Evolutionary conservation across 1,284 basidiomycete genomes (phyloP), one percentile per base, ranked within the genome.

Genomic region (Pseudozyma thailandica): DNA sequence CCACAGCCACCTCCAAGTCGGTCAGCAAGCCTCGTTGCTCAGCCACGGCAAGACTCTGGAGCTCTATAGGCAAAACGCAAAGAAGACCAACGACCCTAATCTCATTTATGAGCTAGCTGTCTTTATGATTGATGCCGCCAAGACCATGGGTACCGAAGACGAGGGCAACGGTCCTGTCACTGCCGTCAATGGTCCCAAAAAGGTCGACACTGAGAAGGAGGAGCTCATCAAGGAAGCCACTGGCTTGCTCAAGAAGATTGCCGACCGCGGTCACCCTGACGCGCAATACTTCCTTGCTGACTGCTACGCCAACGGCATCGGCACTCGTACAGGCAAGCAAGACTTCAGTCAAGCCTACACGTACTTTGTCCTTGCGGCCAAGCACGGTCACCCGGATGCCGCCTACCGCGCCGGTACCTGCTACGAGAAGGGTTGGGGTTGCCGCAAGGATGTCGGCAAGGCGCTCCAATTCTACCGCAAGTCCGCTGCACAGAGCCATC

Each of bases 351-450:
- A 91, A 66, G 95, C 96, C 4, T 97, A 94, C 84, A 94, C 94
- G 16, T 87, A 98, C 56, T 98, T 98, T 82, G 90, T 96, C 7
- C 89, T 97, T 41, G 93, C 95, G 7, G 93, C 94, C 42, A 98
- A 98, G 84, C 96, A 98, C 81, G 92, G 93, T n/a, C 95, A 98
- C 83, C 91, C 93, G 1, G 94, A 98, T 79, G 94, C 94, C 8
- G 89, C 92, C 21, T 98, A 95, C 84, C 91, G 95, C 46, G 92
- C 94, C 0, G 96, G 94, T 21, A 96, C 94, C 1, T 98, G 96
- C 84, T 96, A 93, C 84, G 96, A 98, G 86, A 95, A 98, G 81
- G 96, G 94, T 21, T 98, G 96, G 95, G 95, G 95, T 4, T 96
- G 94, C 82, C 87, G 94, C 46, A 88, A 93, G 25, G 96, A 98